phyloP scores from a whole-genome alignment of 2,329 filamentous ascomycete genomes.

The Fusarium circinatum region DNA sequence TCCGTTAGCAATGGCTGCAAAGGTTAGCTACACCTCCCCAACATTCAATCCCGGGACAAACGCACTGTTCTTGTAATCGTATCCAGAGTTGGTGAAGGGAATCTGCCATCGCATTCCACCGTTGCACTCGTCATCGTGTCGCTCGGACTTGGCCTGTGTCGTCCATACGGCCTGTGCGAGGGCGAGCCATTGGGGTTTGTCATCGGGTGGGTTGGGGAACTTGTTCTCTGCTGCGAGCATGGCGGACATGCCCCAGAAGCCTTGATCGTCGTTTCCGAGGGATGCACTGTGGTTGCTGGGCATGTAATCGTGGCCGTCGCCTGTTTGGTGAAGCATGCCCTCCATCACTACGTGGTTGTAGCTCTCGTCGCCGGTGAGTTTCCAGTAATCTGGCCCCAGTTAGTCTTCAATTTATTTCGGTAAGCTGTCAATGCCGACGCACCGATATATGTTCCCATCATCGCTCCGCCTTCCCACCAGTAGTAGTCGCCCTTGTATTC shows the following conservation, averaged over 20 bases:
- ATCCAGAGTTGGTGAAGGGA: slow-evolving; percentile 77
- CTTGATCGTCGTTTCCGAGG: slow-evolving; percentile 76
- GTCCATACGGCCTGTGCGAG: slow-evolving; percentile 78
- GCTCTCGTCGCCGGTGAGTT: slow-evolving; percentile 70
- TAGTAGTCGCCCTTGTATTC: slow-evolving; percentile 66
- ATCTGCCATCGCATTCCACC: slow-evolving; percentile 85
- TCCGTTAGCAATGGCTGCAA: slow-evolving; percentile 66
- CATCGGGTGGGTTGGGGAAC: slow-evolving; percentile 66
- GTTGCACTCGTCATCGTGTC: slow-evolving; percentile 71
- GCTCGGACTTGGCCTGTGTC: slow-evolving; percentile 66
- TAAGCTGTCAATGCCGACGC: neutral
- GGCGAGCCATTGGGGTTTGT: slow-evolving; percentile 68
- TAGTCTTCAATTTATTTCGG: fast-evolving
- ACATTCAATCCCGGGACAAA: neutral
- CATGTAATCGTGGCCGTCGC: slow-evolving; percentile 67
- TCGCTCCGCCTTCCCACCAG: slow-evolving; percentile 78
- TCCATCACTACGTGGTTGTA: slow-evolving; percentile 70
- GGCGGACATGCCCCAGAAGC: slow-evolving; percentile 75
- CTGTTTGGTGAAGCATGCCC: slow-evolving; percentile 68
- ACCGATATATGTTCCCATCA: slow-evolving; percentile 74
- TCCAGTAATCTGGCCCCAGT: slow-evolving; percentile 67
- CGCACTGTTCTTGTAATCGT: slow-evolving; percentile 76
- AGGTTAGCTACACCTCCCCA: neutral
- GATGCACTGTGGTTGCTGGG: slow-evolving; percentile 67
- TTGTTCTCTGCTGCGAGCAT: slow-evolving; percentile 74